These are phyloP conservation scores for Kockovaella imperatae DNA, from an alignment of 768 basidiomycete genomes.

Conservation along the genomic window DNA sequence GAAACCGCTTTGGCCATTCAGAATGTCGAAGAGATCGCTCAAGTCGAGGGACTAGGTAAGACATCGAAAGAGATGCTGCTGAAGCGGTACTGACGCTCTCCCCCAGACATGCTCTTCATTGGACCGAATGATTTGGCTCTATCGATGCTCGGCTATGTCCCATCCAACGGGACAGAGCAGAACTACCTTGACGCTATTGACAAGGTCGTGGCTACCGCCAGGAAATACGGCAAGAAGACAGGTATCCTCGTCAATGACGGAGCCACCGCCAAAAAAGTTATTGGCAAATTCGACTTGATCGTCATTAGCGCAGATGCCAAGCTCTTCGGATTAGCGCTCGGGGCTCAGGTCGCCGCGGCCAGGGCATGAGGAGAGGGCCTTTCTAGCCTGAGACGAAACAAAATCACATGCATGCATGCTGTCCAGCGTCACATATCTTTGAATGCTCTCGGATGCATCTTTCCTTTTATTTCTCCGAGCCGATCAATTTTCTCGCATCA, in stretches of 20 bases:
- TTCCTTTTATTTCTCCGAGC: no score
- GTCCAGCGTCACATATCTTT: no score
- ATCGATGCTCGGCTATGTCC: constrained; percentile 32
- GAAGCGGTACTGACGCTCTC: neutral
- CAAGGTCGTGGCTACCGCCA: constrained; percentile 23
- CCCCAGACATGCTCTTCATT: constrained; percentile 30
- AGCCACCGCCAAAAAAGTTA: constrained; percentile 9
- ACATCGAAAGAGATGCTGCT: neutral
- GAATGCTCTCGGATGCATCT: no score
- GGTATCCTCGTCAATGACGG: constrained; percentile 31
- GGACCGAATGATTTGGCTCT: constrained; percentile 40
- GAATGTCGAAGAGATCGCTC: constrained; percentile 56
- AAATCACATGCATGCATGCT: no score
- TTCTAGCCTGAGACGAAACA: no score
- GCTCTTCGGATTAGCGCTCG: no score
- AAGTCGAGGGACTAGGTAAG: constrained; percentile 54
- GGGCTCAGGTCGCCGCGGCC: no score
- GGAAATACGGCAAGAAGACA: constrained; percentile 25
- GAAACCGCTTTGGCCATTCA: constrained; percentile 57
- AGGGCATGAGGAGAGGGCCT: no score
- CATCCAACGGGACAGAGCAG: constrained; percentile 27
- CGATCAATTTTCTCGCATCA: no score
- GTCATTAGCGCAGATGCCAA: constrained; percentile 17
- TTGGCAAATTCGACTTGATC: constrained; percentile 23
- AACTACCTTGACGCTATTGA: constrained; percentile 32